Conservation (phyloP, 768 basidiomycete genomes). For the Rhodotorula babjevae region DNA sequence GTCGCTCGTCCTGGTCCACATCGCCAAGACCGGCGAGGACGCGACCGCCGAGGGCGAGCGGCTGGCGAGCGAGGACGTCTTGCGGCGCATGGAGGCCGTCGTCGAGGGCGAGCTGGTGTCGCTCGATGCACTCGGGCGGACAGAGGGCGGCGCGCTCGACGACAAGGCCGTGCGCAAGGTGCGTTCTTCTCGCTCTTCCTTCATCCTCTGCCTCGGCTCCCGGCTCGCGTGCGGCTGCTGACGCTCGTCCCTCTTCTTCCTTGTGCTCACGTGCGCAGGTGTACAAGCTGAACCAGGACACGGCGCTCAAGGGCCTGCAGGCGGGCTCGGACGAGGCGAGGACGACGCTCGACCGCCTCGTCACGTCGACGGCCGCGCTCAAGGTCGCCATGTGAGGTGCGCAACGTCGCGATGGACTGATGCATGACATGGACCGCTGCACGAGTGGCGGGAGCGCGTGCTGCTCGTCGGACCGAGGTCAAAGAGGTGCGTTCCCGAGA, state of each 20-base stretch:
- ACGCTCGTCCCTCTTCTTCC: no score
- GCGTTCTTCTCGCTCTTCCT: slow-evolving; percentile 26
- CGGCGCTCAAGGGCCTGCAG: slow-evolving; percentile 43
- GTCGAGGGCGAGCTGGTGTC: slow-evolving; percentile 58
- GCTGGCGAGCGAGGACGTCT: slow-evolving; percentile 47
- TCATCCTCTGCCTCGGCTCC: no score
- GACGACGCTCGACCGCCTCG: slow-evolving; percentile 59
- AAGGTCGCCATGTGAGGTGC: slow-evolving; percentile 57
- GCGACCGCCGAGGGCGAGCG: slow-evolving; percentile 49
- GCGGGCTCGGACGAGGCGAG: slow-evolving; percentile 46
- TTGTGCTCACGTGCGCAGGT: slow-evolving; percentile 51
- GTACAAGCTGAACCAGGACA: slow-evolving; percentile 64
- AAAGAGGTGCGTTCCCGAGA: no score
- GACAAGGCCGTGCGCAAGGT: slow-evolving; percentile 74
- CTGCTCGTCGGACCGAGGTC: no score
- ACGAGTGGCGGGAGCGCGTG: no score
- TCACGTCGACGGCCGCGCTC: slow-evolving; percentile 73
- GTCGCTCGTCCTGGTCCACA: slow-evolving; percentile 66
- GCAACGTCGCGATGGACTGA: neutral
- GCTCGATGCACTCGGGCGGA: slow-evolving; percentile 50
- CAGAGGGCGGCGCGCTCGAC: slow-evolving; percentile 53
- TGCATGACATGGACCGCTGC: no score
- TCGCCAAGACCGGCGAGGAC: no score
- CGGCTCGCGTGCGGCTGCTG: neutral
- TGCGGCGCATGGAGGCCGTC: slow-evolving; percentile 54